Percentiles rank a stretch among this genome's conserved stretches.
These are phyloP conservation scores for Cyclotella atomus DNA, from an alignment of 108 stramenopile genomes.

Conservation along the genomic window DNA sequence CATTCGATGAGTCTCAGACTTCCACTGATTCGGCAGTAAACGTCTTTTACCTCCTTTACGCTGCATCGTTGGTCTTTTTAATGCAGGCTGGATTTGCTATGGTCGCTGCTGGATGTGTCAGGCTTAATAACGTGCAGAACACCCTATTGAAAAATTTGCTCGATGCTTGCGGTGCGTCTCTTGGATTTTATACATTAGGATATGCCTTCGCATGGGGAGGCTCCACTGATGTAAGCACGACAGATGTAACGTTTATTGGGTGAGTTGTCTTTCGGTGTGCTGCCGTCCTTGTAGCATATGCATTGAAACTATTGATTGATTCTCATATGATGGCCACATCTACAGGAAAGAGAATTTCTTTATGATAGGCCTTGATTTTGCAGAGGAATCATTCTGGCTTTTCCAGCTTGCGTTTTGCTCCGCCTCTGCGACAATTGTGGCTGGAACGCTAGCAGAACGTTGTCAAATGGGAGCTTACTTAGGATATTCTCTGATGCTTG, in stretches of 20 bases:
- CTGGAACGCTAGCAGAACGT: constrained; percentile 92
- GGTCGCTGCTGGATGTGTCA: constrained; percentile 83
- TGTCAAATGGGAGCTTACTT: constrained; percentile 79
- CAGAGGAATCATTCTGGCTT: constrained; percentile 63
- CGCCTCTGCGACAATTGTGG: constrained; percentile 89
- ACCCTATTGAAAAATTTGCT: constrained; percentile 86
- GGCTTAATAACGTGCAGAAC: constrained; percentile 86
- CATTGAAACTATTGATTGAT: neutral
- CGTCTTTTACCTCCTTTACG: constrained; percentile 6
- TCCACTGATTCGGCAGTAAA: constrained; percentile 10
- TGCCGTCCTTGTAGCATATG: no score
- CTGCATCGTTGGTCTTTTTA: constrained; percentile 16
- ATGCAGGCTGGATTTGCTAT: constrained; percentile 67
- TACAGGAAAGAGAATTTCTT: constrained; percentile 49
- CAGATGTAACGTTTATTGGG: constrained; percentile 67
- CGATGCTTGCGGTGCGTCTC: constrained; percentile 76
- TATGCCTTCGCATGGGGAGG: constrained; percentile 85
- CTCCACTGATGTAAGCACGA: constrained; percentile 28
- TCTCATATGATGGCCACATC: neutral
- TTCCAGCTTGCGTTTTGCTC: constrained; percentile 89
- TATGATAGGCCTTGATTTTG: constrained; percentile 30
- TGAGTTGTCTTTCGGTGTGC: neutral
- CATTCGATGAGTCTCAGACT: neutral
- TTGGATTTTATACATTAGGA: constrained; percentile 81
- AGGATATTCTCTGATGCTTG: constrained; percentile 52